Base-by-base conservation (phyloP, 2,329 filamentous ascomycete genomes). In the Penicillium sclerotigenum region DNA sequence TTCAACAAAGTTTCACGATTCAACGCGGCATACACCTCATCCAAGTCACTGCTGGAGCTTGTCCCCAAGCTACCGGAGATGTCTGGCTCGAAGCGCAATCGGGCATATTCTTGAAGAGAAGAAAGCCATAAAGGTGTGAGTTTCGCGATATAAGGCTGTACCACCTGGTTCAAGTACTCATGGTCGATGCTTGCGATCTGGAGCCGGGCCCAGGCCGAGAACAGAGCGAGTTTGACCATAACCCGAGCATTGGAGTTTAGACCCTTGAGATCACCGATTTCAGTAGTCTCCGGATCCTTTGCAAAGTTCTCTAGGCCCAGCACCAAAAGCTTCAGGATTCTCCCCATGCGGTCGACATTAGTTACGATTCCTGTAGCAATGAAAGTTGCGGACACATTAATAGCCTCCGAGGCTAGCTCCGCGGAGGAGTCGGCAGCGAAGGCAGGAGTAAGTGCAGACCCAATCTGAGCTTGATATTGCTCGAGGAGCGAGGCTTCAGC, bases 401-500 rank as follows among this genome's bases (percentile, higher is more conserved):
- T 90, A 16, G 95, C 94, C 70, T 97, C 93, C 0, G 94, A 92
- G 8, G 94, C 95, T 16, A 99, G 80, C 72, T 99, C 94, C 0
- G 95, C 92, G 0, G 93, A 97, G 0, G 94, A 99, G 72, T 99
- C 94, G 4, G 87, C 88, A 1, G 94, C 92, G 75, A 99, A 99
- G 0, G 94, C 95, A 4, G 94, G 94, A 0, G 95, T 99, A 59
- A 99, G 80, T 0, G 94, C 94, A 18, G 94, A 97, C 67, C 92
- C 92, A 70, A 99, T 99, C 71, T 99, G 94, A 5, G 94, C 94
- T 74, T 99, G 95, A 68, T 99, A 99, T 73, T 99, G 94, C 73
- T 99, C 95, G 4, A 99, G 82, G 16, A 99, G 81, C 75, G 96
- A 96, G 0, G 90, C 94, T 74, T 99, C 94, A n/a, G 93, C 85